Percentiles rank a stretch among this genome's conserved stretches.
These are phyloP conservation scores for Parachaetomium inaequale DNA, from an alignment of 495 filamentous ascomycete genomes.

Conservation along the genomic window DNA sequence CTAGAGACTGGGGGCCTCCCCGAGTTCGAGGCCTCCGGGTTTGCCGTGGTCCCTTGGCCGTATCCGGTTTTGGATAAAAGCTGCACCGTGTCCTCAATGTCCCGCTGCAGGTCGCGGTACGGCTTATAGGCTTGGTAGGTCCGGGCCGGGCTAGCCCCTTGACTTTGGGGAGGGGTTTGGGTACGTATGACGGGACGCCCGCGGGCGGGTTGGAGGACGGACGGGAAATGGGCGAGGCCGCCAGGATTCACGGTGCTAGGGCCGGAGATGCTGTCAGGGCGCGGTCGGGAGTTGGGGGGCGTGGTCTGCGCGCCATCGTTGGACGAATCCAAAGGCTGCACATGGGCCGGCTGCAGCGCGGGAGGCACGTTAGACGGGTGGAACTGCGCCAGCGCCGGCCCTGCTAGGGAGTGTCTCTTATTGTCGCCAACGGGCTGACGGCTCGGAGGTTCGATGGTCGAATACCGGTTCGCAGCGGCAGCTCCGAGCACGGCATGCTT, in stretches of 20 bases:
- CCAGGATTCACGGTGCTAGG: background rate
- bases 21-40: background rate
- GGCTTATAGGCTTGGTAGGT: constrained; percentile 24
- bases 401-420: constrained; percentile 20
- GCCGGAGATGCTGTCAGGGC: constrained; percentile 4
- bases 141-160: constrained; percentile 13
- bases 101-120: constrained; percentile 14
- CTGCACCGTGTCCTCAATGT: constrained; percentile 23
- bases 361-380: constrained; percentile 16
- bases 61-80: constrained; percentile 14
- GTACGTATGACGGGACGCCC: constrained; percentile 19
- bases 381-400: constrained; percentile 2
- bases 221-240: constrained; percentile 27
- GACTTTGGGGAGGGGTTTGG: constrained; percentile 16
- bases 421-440: background rate
- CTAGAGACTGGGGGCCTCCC: constrained; percentile 18
- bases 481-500: constrained; percentile 9
- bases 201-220: constrained; percentile 38
- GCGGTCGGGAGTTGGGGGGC: constrained; percentile 11
- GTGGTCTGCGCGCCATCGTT: constrained; percentile 5
- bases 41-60: constrained; percentile 5
- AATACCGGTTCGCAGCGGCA: constrained; percentile 16
- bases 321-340: constrained; percentile 10
- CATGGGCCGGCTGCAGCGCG: constrained; percentile 14
- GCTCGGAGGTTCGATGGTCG: constrained; percentile 11